Evolutionary conservation across 2,329 filamentous ascomycete genomes (phyloP), one percentile per base, ranked within the genome.

Genomic region (Aspergillus sp.): DNA sequence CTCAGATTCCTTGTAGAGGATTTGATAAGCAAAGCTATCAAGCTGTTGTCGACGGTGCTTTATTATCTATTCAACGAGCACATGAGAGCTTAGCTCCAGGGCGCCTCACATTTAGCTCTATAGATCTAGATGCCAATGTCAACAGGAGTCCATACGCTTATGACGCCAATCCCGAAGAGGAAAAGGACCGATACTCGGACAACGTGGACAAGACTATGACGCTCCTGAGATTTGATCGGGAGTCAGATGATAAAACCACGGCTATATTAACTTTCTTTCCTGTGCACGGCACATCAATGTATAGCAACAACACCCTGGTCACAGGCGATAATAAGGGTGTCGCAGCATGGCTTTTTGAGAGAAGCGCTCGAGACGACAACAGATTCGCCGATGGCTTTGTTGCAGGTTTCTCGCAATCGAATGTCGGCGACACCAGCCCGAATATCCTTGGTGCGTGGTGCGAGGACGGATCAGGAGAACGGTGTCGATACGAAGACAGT

Each of bases 241-340:
- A 81, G 7, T 84, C 81, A 0, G 88, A 93, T 60, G 77, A 79
- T 43, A 90, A 89, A 69, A 85, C 84, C 49, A 81, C 89, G 38
- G 90, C 89, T 10, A 74, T 94, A 1, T 70, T 97, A 49, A 93
- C 88, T 13, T 97, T 90, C 88, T 95, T 91, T 65, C 82, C 91
- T 2, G 87, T 90, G 0, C 91, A 97, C 65, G 90, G 90, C 42
- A 97, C 91, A 0, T 95, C 89, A 0, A 81, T 96, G 68, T 81
- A 90, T 20, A 86, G 87, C 47, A 96, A 96, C 70, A 95, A 95
- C 69, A 96, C 90, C 0, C 76, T 95, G 12, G 81, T 93, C 44
- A 84, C 90, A 2, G 91, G 88, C n/a, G 91, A 97, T 67, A 97
- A 97, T 73, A 97, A 97, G 71, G 91, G 91, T 10, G 88, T 95